phyloP scores from a whole-genome alignment of 305 asterid species.

The Plantago coronopus region DNA sequence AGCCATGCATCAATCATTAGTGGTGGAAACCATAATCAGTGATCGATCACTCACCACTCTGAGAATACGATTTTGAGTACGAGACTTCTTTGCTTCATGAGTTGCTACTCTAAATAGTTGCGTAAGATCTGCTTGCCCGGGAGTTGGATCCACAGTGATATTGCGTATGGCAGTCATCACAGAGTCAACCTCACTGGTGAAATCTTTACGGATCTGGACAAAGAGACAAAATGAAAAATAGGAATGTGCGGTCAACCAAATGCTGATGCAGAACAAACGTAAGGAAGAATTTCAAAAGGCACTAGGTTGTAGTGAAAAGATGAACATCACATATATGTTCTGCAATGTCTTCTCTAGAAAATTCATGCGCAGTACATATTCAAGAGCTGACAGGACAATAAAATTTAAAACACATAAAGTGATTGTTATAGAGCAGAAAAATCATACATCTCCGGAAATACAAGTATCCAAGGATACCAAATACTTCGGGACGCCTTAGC shows the following conservation, averaged over 20 bases:
- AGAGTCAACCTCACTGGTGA: conserved; percentile 74
- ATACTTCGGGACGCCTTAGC: too few species aligned
- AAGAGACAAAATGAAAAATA: conserved; percentile 25
- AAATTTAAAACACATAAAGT: too few species aligned
- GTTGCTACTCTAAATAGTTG: conserved; percentile 78
- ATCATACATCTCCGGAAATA: too few species aligned
- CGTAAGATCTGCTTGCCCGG: conserved; percentile 71
- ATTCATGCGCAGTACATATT: neutral
- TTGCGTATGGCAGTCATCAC: conserved; percentile 60
- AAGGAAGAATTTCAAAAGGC: neutral
- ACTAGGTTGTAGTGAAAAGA: neutral
- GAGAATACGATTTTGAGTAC: conserved; percentile 72
- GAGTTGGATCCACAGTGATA: conserved; percentile 57
- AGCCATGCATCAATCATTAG: neutral
- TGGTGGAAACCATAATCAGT: conserved; percentile 1
- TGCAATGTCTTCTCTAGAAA: neutral
- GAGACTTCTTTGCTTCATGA: conserved; percentile 92
- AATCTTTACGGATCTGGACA: conserved; percentile 77
- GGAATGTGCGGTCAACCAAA: conserved; percentile 10
- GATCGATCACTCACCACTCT: conserved; percentile 69
- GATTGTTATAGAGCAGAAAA: too few species aligned
- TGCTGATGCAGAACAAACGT: conserved; percentile 9
- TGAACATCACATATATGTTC: neutral
- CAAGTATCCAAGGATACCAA: too few species aligned
- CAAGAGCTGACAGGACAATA: neutral